These are phyloP conservation scores for Fonsecaea erecta DNA, from an alignment of 2,329 filamentous ascomycete species.

Conservation along the genomic window DNA sequence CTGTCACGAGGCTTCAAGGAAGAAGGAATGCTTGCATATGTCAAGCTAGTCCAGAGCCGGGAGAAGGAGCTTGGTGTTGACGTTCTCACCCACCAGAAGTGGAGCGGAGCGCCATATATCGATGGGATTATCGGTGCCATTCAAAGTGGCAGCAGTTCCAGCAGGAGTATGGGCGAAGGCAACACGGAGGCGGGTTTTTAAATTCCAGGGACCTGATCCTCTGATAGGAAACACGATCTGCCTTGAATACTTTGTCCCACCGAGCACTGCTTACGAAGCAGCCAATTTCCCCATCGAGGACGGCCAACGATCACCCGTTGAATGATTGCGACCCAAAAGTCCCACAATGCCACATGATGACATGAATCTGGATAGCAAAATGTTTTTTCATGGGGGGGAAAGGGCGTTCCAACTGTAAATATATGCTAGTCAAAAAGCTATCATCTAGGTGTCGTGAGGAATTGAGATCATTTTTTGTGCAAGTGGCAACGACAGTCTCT, in stretches of 20 bases:
- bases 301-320: not conserved
- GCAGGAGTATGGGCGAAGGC: slow-evolving; percentile 91
- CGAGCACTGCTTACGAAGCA: not conserved
- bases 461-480: not conserved
- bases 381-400: not conserved
- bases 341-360: not conserved
- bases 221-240: not conserved
- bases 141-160: slow-evolving; percentile 86
- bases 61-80: slow-evolving; percentile 92
- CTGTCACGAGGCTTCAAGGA: slow-evolving; percentile 81
- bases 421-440: slow-evolving; percentile 6
- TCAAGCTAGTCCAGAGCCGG: slow-evolving; percentile 84
- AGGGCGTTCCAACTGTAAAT: not conserved
- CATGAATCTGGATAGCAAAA: not conserved
- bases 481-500: not conserved
- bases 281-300: not conserved
- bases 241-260: not conserved
- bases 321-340: not conserved
- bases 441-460: not conserved
- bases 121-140: slow-evolving; percentile 89
- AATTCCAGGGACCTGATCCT: not conserved
- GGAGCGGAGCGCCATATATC: slow-evolving; percentile 73
- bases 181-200: slow-evolving; percentile 72
- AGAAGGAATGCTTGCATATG: slow-evolving; percentile 95
- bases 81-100: slow-evolving; percentile 91